Percentiles rank a stretch among this genome's conserved stretches.
These are phyloP conservation scores for Galerina sulciceps DNA, from an alignment of 768 basidiomycete species.

Conservation along the genomic window DNA sequence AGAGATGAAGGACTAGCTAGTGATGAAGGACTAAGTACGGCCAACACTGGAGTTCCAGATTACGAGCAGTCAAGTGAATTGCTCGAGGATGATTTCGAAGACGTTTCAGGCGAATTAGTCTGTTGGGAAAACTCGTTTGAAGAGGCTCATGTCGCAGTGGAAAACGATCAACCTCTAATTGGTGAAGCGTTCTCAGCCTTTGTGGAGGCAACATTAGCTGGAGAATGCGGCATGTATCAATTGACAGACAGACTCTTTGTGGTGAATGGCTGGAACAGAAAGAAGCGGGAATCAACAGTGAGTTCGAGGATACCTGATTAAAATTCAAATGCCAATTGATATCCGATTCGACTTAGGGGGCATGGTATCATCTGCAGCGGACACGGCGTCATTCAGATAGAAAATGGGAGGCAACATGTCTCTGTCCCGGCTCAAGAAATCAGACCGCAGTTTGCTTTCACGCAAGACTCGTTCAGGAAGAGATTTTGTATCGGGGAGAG, in stretches of 20 bases:
- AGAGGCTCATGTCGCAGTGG: background rate
- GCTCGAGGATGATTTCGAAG: background rate
- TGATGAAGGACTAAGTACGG: too few relatives aligned
- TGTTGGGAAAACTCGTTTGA: background rate
- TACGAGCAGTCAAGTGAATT: too few relatives aligned
- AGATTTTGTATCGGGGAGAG: background rate
- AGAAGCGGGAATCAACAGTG: conserved; percentile 5
- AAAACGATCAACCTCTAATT: background rate
- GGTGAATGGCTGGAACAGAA: conserved; percentile 16
- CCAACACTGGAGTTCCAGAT: too few relatives aligned
- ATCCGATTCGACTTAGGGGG: conserved; percentile 1
- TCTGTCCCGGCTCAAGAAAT: background rate
- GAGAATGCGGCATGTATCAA: conserved; percentile 10
- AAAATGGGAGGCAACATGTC: background rate
- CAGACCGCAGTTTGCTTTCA: background rate
- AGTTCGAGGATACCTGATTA: background rate
- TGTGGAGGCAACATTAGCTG: conserved; percentile 2
- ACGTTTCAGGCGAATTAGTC: background rate
- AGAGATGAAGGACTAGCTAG: too few relatives aligned
- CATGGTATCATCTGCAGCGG: conserved; percentile 15
- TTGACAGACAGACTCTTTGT: conserved; percentile 14
- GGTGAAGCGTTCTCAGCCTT: background rate
- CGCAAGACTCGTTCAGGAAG: background rate
- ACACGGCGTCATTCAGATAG: background rate
- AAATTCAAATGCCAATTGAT: background rate